Base-by-base conservation (phyloP, 176 grass and related monocot genomes). In the Musa itinerans region DNA sequence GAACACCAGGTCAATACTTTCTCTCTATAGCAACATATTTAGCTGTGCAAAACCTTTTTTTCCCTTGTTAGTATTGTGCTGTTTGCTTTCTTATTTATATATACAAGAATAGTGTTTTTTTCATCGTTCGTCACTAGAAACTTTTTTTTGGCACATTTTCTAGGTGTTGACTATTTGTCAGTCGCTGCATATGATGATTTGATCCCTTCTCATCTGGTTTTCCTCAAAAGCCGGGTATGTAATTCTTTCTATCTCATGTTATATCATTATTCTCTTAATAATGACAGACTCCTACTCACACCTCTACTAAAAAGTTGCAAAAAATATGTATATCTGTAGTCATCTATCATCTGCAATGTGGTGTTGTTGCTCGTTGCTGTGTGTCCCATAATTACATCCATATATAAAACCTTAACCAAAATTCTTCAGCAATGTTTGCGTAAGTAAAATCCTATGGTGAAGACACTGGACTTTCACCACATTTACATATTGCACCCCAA, bases 141-240 rank as follows among this genome's bases (percentile, higher is more conserved):
- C 19, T 53, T 78, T 20, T 15, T 66, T 74, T 20, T 54, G 49
- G 24, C 80, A 61, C 81, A 51, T 69, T 54, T 22, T 83, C 64
- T 83, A 98, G 94, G 94, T 11, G 16, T 89, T 27, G 88, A 98
- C 72, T 87, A 83, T 75, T 67, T 98, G 17, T 98, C 94, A 78
- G 82, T 89, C 73, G 94, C 94, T 62, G 27, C 90, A 73, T 93
- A 70, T 85, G 86, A 83, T 78, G 23, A 98, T 67, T 61, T 91
- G 79, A 79, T 93, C 75, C 68, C 94, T 77, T 80, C 94, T 63
- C 90, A 97, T 85, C 75, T 97, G 2, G 88, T 90, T 78, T 86
- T 97, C 20, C 89, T 97, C 74, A 83, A 93, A 83, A 89, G 68
- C 2, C 80, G 88, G 82, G 94, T 93, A 93, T 77, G 85, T 17